A percentile compares a stretch with the other conserved stretches of the same genome.
These are phyloP conservation scores for Venturiaceae sp. DNA, from an alignment of 2,329 filamentous ascomycete species.

Conservation along the genomic window DNA sequence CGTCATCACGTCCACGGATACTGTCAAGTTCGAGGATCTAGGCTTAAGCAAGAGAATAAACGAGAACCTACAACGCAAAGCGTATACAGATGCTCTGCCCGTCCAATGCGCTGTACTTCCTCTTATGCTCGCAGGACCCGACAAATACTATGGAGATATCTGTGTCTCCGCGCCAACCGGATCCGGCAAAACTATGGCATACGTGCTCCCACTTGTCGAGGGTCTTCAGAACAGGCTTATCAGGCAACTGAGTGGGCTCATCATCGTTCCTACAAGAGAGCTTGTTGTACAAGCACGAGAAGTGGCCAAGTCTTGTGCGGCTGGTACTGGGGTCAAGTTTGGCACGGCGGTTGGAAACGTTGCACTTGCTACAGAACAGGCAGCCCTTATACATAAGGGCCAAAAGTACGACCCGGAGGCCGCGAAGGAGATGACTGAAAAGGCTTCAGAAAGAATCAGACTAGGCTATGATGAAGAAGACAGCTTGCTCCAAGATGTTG, in stretches of 20 bases:
- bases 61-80: conserved; percentile 49
- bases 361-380: conserved; percentile 57
- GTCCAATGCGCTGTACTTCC: conserved; percentile 75
- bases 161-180: conserved; percentile 89
- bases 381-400: conserved; percentile 48
- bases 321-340: conserved; percentile 64
- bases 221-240: conserved; percentile 56
- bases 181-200: conserved; percentile 90
- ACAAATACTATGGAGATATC: conserved; percentile 61
- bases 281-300: conserved; percentile 79
- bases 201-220: conserved; percentile 76
- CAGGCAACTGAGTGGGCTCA: conserved; percentile 63
- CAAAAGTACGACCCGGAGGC: conserved; percentile 53
- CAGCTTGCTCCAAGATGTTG: conserved; percentile 26
- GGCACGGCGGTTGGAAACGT: conserved; percentile 78
- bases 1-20: conserved; percentile 52
- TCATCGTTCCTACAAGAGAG: conserved; percentile 86
- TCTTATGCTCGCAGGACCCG: conserved; percentile 58
- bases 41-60: conserved; percentile 53
- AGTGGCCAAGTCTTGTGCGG: conserved; percentile 63
- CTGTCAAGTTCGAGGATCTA: conserved; percentile 52
- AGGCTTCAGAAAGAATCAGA: conserved; percentile 21
- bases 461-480: conserved; percentile 25
- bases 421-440: conserved; percentile 39
- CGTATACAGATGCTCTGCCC: conserved; percentile 63